phyloP scores from a whole-genome alignment of 2,329 filamentous ascomycete genomes.

The Xylariaceae sp. region DNA sequence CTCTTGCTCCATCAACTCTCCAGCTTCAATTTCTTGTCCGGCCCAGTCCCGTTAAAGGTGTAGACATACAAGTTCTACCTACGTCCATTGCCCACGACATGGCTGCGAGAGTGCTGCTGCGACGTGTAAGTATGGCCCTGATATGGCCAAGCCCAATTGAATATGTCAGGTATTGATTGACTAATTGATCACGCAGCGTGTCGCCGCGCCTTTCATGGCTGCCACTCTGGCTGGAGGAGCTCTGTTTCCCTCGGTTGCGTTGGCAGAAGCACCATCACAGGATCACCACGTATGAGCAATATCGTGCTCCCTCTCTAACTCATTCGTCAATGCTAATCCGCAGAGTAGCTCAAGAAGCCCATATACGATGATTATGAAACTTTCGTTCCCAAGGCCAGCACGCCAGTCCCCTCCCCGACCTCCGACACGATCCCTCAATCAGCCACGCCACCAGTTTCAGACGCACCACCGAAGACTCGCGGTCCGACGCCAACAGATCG shows the following conservation, averaged over 20 bases:
- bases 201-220: slow-evolving; percentile 50
- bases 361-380: slow-evolving; percentile 74
- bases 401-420: slow-evolving; percentile 28
- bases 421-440: slow-evolving; percentile 27
- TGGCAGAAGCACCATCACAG: slow-evolving; percentile 42
- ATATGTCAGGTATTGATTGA: slow-evolving; percentile 23
- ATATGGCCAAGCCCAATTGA: slow-evolving; percentile 4
- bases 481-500: slow-evolving; percentile 83
- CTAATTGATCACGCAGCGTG: slow-evolving; percentile 36
- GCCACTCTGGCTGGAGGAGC: slow-evolving; percentile 32
- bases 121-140: slow-evolving; percentile 40
- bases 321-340: slow-evolving; percentile 7
- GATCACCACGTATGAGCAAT: slow-evolving; percentile 19
- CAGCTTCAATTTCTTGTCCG: slow-evolving; percentile 6
- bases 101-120: slow-evolving; percentile 57
- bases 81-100: slow-evolving; percentile 50
- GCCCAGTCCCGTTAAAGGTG: slow-evolving; percentile 2
- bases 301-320: too few relatives aligned
- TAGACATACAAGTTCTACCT: slow-evolving; percentile 3
- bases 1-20: slow-evolving; percentile 6
- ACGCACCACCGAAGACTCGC: slow-evolving; percentile 27
- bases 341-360: slow-evolving; percentile 56
- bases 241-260: slow-evolving; percentile 31
- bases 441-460: slow-evolving; percentile 24
- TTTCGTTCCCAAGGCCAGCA: slow-evolving; percentile 26